Evolutionary conservation across 163 green algal species (phyloP), one percentile per base, ranked within the genome.

Genomic region (Picocystis sp.): DNA sequence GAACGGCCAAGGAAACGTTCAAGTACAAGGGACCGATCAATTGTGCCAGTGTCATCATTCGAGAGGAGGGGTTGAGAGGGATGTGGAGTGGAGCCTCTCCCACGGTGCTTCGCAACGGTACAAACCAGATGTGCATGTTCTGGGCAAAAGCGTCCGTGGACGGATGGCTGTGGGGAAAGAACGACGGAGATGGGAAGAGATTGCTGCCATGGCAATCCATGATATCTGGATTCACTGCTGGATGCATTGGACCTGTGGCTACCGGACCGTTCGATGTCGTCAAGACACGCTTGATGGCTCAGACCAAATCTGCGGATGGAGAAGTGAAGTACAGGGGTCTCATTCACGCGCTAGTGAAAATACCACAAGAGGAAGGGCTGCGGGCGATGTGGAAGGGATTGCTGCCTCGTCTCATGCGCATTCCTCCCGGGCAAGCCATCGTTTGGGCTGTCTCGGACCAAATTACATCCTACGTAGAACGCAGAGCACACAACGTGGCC

Each of bases 51-150:
- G 85, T 75, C 19, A 84, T 94, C 22, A 56, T 87, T 11, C 62
- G 61, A 8, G 79, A 92, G 65, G 87, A 96, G 60, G 87, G 87
- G 5, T 35, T 86, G 3, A 61, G 64, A 10, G 81, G 79, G 33
- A 70, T 96, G 63, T 96, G 84, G 84, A 73, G 66, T 14, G 84
- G 84, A 9, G 77, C 73, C 17, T 72, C 80, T 2, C 83, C 84
- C 45, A 94, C 84, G 34, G 67, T 90, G 25, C 63, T 90, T 57
- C 77, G 84, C 51, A 92, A 94, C 54, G 82, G 84, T 62, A 89
- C 75, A 63, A 94, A 94, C 74, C 84, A 92, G 69, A 92, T 92
- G 80, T 87, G 76, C 60, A 63, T 94, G 22, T 94, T 94, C 68
- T 92, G 77, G 76, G 81, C 81, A 50, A 94, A 94, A 25, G 5